Percentiles rank a stretch among this genome's conserved stretches.
Evolutionary conservation across 2,329 filamentous ascomycete genomes (phyloP).

Genomic region (Fusarium azukiicola): DNA sequence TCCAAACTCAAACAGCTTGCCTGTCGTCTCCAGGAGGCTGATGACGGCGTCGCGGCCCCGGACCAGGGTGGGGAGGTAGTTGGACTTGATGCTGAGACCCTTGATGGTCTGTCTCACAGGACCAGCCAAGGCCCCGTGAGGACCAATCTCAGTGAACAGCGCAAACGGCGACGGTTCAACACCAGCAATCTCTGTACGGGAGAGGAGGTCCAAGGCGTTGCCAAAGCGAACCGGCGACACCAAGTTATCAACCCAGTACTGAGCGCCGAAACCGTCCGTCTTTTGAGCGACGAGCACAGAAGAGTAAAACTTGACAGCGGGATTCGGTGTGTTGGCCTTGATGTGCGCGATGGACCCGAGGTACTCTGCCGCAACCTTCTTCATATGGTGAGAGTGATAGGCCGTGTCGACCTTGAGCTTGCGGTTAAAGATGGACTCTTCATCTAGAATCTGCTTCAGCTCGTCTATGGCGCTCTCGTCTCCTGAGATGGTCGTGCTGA

Average conservation of each 20-base stretch:
- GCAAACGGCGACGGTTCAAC: constrained; percentile 21
- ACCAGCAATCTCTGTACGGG: constrained; percentile 17
- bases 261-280: constrained; percentile 18
- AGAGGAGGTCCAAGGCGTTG: constrained; percentile 41
- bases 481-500: constrained; percentile 62
- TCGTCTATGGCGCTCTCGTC: constrained; percentile 55
- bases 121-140: constrained; percentile 51
- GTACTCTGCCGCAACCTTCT: constrained; percentile 44
- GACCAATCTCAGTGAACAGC: constrained; percentile 52
- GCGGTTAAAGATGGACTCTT: constrained; percentile 56
- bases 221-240: constrained; percentile 55
- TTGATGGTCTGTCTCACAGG: constrained; percentile 51
- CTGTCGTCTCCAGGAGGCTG: constrained; percentile 36
- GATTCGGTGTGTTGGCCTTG: constrained; percentile 15
- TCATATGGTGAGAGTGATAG: constrained; percentile 66
- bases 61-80: constrained; percentile 30
- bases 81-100: constrained; percentile 35
- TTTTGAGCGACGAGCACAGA: constrained; percentile 46
- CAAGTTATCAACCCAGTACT: constrained; percentile 57
- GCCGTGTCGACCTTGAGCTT: constrained; percentile 63
- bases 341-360: constrained; percentile 48
- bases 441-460: constrained; percentile 56
- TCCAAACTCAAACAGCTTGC: constrained; percentile 40
- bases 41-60: constrained; percentile 54
- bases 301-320: constrained; percentile 54